Conservation (phyloP, 179 eudicot species). For the Silene coronaria region DNA sequence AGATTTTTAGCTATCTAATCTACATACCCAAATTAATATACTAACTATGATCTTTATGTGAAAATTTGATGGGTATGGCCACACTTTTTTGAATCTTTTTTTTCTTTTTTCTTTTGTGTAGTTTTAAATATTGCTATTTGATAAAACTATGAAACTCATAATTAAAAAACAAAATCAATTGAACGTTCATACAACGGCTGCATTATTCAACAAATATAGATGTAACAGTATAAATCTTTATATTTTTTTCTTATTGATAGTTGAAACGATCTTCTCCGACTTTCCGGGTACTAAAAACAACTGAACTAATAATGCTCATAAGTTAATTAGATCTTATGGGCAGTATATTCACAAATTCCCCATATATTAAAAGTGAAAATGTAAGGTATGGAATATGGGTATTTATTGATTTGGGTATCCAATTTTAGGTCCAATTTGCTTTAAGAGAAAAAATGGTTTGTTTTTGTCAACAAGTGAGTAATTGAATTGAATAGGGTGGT, state of each 20-base stretch:
- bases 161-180: too few relatives aligned
- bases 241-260: too few relatives aligned
- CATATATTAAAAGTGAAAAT: slow-evolving; percentile 8
- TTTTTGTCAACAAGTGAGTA: not conserved
- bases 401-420: slow-evolving; percentile 14
- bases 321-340: not conserved
- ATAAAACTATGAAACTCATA: too few relatives aligned
- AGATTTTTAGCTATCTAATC: slow-evolving; percentile 14
- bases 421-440: not conserved
- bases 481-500: not conserved
- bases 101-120: too few relatives aligned
- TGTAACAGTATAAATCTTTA: too few relatives aligned
- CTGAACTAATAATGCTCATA: too few relatives aligned
- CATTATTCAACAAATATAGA: too few relatives aligned
- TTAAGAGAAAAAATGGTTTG: not conserved
- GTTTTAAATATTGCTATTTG: too few relatives aligned
- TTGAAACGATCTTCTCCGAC: too few relatives aligned
- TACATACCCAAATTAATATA: not conserved
- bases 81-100: too few relatives aligned
- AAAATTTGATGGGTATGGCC: not conserved
- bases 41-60: not conserved
- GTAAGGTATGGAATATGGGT: not conserved
- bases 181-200: too few relatives aligned
- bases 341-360: slow-evolving; percentile 10
- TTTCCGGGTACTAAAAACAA: too few relatives aligned